Evolutionary conservation across 306 rosid species (phyloP).

Genomic region (Cucurbita moschata): DNA sequence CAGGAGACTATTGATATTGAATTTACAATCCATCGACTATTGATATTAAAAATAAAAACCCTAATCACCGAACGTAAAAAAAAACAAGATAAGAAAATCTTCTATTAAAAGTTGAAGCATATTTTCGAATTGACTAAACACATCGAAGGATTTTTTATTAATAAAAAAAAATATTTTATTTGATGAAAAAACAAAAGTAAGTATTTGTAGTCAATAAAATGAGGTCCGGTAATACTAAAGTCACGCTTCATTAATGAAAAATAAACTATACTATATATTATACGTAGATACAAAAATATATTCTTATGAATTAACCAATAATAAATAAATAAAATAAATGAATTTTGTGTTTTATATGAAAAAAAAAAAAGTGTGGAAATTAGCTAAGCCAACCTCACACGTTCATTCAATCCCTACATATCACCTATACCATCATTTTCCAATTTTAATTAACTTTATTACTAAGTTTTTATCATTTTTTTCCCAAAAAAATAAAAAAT

Average conservation of each 20-base stretch:
- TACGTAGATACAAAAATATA: background rate
- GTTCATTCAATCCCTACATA: too few relatives aligned
- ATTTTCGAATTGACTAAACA: background rate
- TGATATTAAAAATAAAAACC: too few relatives aligned
- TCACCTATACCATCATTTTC: background rate
- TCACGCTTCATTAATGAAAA: slow-evolving; percentile 31
- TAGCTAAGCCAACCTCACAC: slow-evolving; percentile 18
- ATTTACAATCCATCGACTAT: too few relatives aligned
- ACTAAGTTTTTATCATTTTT: too few relatives aligned
- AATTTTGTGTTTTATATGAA: too few relatives aligned
- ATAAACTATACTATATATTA: slow-evolving; percentile 33
- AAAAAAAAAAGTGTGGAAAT: background rate
- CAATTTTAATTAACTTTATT: too few relatives aligned
- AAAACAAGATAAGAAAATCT: too few relatives aligned
- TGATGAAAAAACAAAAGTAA: background rate
- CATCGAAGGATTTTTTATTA: background rate
- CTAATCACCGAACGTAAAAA: too few relatives aligned
- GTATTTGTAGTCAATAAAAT: slow-evolving; percentile 35
- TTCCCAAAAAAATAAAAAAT: too few relatives aligned
- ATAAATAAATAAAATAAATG: background rate
- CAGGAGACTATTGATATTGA: too few relatives aligned
- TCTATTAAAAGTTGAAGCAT: too few relatives aligned
- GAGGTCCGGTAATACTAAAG: too few relatives aligned
- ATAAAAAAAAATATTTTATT: background rate
- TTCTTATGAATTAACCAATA: slow-evolving; percentile 17